Conservation (phyloP, 2,329 filamentous ascomycete genomes). For the Blastomyces parvus region DNA sequence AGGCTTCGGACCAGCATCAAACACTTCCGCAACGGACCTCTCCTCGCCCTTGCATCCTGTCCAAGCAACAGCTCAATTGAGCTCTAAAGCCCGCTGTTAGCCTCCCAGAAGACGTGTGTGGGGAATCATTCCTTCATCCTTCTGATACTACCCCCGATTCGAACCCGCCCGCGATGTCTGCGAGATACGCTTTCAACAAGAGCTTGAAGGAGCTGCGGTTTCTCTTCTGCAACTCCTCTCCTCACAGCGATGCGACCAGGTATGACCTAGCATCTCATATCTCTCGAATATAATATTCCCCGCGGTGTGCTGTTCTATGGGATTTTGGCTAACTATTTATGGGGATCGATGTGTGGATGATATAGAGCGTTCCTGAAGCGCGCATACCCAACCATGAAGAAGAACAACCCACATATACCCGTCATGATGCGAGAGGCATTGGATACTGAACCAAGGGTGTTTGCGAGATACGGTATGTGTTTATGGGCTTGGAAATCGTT, state of each 20-base stretch:
- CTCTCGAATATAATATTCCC: neutral
- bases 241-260: slow-evolving; percentile 83
- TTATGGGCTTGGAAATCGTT: neutral
- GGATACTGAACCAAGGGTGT: slow-evolving; percentile 75
- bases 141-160: neutral
- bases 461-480: slow-evolving; percentile 76
- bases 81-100: neutral
- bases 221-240: slow-evolving; percentile 89
- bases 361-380: slow-evolving; percentile 70
- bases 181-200: slow-evolving; percentile 85
- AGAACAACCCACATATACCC: slow-evolving; percentile 87
- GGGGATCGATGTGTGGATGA: neutral
- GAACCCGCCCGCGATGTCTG: slow-evolving; percentile 56
- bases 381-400: slow-evolving; percentile 98
- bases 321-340: neutral
- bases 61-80: slow-evolving; percentile 13
- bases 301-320: too few relatives aligned
- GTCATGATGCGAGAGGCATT: slow-evolving; percentile 91
- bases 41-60: neutral
- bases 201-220: slow-evolving; percentile 92
- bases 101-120: neutral
- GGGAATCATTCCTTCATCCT: neutral
- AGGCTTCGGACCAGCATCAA: neutral
- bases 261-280: slow-evolving; percentile 35
- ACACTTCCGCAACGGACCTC: neutral